These are phyloP conservation scores for Elaeis oleifera DNA, from an alignment of 202 grass and related monocot species.

Conservation along the genomic window DNA sequence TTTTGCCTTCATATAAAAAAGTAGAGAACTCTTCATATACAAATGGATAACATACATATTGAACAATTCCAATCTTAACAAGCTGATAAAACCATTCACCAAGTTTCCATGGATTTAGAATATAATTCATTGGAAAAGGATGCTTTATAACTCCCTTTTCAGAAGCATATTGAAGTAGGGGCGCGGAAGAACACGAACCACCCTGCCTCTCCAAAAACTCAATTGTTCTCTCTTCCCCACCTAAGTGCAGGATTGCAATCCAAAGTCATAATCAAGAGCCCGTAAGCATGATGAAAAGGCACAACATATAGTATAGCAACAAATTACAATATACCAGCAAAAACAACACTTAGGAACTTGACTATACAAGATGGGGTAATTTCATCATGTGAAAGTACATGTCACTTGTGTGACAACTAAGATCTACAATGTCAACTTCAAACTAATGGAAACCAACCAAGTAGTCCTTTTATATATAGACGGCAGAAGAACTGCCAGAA, in stretches of 20 bases:
- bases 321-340: slow-evolving; percentile 1
- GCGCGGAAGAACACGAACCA: slow-evolving; percentile 41
- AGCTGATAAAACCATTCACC: slow-evolving; percentile 69
- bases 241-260: slow-evolving; percentile 25
- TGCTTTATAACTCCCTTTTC: slow-evolving; percentile 86
- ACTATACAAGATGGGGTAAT: too few relatives aligned
- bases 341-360: too few relatives aligned
- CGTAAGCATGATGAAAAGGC: slow-evolving; percentile 7
- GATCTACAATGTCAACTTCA: too few relatives aligned
- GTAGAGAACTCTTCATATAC: slow-evolving; percentile 10
- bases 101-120: slow-evolving; percentile 80
- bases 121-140: slow-evolving; percentile 89
- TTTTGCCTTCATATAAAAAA: neutral
- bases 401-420: too few relatives aligned
- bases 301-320: neutral
- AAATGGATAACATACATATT: slow-evolving; percentile 64
- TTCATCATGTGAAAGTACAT: too few relatives aligned
- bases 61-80: slow-evolving; percentile 96
- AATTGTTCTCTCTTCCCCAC: slow-evolving; percentile 92
- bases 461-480: too few relatives aligned
- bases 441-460: too few relatives aligned
- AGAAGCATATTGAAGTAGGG: slow-evolving; percentile 53
- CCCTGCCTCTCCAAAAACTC: slow-evolving; percentile 87
- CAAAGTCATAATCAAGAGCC: slow-evolving; percentile 15
- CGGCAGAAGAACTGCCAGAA: too few relatives aligned